Evolutionary conservation across 257 asterid genomes (phyloP).

Genomic region (Buddleja alternifolia): DNA sequence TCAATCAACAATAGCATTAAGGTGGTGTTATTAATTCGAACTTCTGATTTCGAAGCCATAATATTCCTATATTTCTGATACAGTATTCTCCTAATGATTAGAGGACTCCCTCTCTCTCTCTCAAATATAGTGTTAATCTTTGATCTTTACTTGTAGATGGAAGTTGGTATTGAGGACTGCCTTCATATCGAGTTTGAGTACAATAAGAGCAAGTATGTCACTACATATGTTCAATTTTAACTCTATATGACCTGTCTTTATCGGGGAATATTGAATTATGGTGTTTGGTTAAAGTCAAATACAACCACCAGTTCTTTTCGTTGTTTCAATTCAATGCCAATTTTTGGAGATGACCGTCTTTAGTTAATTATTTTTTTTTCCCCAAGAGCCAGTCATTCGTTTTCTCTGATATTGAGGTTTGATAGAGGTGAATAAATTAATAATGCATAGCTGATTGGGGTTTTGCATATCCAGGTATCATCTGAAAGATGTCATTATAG

Average conservation of each 20-base stretch:
- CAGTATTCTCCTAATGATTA: not conserved
- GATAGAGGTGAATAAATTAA: not conserved
- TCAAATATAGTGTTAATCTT: not conserved
- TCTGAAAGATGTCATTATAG: constrained; percentile 92
- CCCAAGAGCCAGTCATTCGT: not conserved
- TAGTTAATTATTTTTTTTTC: constrained; percentile 21
- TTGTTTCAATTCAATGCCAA: not conserved
- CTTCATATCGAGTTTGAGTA: constrained; percentile 98
- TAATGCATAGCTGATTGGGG: constrained; percentile 32
- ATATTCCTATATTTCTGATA: constrained; percentile 11
- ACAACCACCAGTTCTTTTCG: not conserved
- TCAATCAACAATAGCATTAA: constrained; percentile 67
- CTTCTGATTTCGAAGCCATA: constrained; percentile 26
- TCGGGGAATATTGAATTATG: constrained; percentile 7
- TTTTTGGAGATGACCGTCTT: no score
- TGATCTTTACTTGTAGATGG: constrained; percentile 71
- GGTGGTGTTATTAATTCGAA: constrained; percentile 48
- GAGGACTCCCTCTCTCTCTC: not conserved
- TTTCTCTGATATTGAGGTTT: constrained; percentile 10
- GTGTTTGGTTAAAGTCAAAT: not conserved
- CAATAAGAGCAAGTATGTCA: constrained; percentile 94
- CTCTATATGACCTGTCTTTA: constrained; percentile 17
- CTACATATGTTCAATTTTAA: not conserved
- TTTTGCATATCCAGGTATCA: constrained; percentile 73
- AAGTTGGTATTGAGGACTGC: constrained; percentile 98